Evolutionary conservation across 306 rosid genomes (phyloP).

Genomic region (Castanopsis chinensis): DNA sequence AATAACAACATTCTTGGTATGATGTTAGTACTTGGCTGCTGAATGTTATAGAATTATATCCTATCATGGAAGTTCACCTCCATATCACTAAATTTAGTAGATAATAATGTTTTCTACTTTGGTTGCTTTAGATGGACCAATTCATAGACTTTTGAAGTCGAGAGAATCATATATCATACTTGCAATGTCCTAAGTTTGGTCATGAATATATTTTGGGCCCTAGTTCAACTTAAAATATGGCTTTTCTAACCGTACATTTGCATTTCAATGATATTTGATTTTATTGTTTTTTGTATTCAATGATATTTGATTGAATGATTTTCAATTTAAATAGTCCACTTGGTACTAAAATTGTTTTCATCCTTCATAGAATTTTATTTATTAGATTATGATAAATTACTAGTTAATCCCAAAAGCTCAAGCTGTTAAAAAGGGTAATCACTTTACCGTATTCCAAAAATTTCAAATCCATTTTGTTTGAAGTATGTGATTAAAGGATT

Average conservation of each 20-base stretch:
- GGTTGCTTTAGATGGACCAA: background rate
- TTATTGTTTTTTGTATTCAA: background rate
- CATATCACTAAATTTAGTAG: background rate
- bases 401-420: too few species aligned
- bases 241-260: background rate
- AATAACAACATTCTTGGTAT: background rate
- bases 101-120: background rate
- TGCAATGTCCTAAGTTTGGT: background rate
- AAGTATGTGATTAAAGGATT: too few species aligned
- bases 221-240: background rate
- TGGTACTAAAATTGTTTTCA: background rate
- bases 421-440: too few species aligned
- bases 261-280: background rate
- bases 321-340: background rate
- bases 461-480: too few species aligned
- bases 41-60: background rate
- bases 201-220: background rate
- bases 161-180: background rate
- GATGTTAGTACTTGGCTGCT: background rate
- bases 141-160: background rate
- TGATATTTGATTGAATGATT: background rate
- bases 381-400: background rate
- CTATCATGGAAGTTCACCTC: background rate
- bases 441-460: too few species aligned
- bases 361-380: background rate